A percentile compares a stretch with the other conserved stretches of the same genome.
Conservation (phyloP, 305 asterid genomes). For the Plantago coronopus region DNA sequence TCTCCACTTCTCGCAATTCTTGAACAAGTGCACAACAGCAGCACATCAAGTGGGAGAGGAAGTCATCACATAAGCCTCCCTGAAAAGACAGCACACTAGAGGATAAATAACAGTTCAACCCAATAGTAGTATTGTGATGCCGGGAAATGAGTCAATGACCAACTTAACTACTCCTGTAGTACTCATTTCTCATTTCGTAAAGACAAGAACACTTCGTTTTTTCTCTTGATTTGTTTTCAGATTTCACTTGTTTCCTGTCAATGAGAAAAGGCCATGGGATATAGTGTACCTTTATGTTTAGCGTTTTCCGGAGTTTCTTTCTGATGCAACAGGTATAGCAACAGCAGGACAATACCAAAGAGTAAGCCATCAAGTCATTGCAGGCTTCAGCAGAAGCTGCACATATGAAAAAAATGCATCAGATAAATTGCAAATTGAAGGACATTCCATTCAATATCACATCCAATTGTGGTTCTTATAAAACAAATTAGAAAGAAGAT, state of each 20-base stretch:
- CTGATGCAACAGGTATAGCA: conserved; percentile 89
- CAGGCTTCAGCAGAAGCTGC: conserved; percentile 79
- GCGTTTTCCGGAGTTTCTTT: conserved; percentile 51
- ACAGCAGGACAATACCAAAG: conserved; percentile 77
- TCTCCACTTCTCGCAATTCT: conserved; percentile 78
- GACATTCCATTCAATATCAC: too few species aligned
- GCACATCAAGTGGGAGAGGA: conserved; percentile 84
- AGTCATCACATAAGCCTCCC: conserved; percentile 81
- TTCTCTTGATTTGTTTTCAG: too few species aligned
- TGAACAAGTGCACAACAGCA: conserved; percentile 94
- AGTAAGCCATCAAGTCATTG: conserved; percentile 81
- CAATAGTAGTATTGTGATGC: too few species aligned
- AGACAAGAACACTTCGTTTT: too few species aligned
- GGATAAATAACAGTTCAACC: too few species aligned
- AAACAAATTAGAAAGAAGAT: not conserved
- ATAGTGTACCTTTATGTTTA: conserved; percentile 53
- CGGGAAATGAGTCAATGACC: too few species aligned
- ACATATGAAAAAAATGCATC: conserved; percentile 23
- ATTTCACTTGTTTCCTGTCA: too few species aligned
- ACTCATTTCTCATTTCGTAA: too few species aligned
- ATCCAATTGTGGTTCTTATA: too few species aligned
- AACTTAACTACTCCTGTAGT: too few species aligned
- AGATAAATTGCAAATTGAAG: conserved; percentile 12
- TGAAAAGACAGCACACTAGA: conserved; percentile 20
- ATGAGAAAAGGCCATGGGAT: too few species aligned